Conservation (phyloP, 805 yeast genomes). For the Saccharomyces kudriavzevii region DNA sequence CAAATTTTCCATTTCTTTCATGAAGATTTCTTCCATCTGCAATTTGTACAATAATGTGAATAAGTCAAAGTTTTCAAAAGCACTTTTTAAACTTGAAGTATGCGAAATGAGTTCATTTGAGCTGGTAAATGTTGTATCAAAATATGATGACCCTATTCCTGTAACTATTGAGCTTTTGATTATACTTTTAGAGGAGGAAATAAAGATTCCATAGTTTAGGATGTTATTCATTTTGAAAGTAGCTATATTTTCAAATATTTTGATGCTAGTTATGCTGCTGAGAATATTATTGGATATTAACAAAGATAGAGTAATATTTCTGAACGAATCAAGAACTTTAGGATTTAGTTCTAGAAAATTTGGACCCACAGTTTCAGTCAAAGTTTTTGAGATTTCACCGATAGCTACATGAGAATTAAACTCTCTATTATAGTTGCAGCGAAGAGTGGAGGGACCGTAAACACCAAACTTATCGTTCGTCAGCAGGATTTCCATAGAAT, state of each 20-base stretch:
- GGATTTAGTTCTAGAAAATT: slow-evolving; percentile 32
- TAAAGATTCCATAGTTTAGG: slow-evolving; percentile 26
- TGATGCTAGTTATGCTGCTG: slow-evolving; percentile 17
- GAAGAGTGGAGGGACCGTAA: slow-evolving; percentile 35
- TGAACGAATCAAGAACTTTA: slow-evolving; percentile 27
- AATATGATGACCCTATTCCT: slow-evolving; percentile 16
- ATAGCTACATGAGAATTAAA: slow-evolving; percentile 39
- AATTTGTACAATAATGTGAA: slow-evolving; percentile 51
- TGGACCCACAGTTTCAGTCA: slow-evolving; percentile 55
- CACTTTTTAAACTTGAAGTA: slow-evolving; percentile 35
- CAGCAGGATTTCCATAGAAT: slow-evolving; percentile 33
- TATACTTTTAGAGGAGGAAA: slow-evolving; percentile 16
- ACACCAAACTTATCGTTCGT: slow-evolving; percentile 44
- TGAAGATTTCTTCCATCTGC: slow-evolving; percentile 40
- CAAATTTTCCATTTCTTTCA: slow-evolving; percentile 39
- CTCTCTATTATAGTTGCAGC: slow-evolving; percentile 43
- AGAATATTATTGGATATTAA: slow-evolving; percentile 31
- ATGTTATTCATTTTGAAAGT: slow-evolving; percentile 20
- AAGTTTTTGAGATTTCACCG: slow-evolving; percentile 36
- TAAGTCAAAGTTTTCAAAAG: slow-evolving; percentile 45
- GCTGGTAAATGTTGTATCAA: slow-evolving; percentile 23
- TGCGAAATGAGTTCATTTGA: slow-evolving; percentile 38
- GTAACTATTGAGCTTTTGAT: slow-evolving; percentile 10
- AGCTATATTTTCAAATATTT: slow-evolving; percentile 22
- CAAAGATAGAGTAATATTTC: slow-evolving; percentile 31